Conservation (phyloP, 2,329 filamentous ascomycete genomes). For the Nigrograna mackinnonii region DNA sequence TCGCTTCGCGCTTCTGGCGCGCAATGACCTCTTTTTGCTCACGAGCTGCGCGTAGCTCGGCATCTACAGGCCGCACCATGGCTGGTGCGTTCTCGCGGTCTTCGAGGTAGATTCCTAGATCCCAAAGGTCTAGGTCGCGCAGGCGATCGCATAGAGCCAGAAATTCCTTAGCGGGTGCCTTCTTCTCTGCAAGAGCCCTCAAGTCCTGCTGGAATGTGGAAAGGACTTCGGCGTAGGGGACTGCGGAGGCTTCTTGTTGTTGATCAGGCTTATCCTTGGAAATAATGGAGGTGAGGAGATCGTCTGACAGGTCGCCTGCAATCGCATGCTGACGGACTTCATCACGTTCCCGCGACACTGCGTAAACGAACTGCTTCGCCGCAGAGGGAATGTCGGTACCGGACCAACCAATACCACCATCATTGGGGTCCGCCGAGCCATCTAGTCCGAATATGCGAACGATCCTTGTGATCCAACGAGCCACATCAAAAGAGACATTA, state of each 20-base stretch:
- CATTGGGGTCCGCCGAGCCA: slow-evolving; percentile 50
- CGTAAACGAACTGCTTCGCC: slow-evolving; percentile 64
- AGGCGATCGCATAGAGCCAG: slow-evolving; percentile 72
- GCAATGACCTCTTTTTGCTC: slow-evolving; percentile 57
- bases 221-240: slow-evolving; percentile 54
- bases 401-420: slow-evolving; percentile 63
- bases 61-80: slow-evolving; percentile 70
- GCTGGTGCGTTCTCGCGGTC: slow-evolving; percentile 75
- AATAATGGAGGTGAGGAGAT: slow-evolving; percentile 42
- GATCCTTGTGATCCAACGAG: slow-evolving; percentile 80
- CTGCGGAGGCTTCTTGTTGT: slow-evolving; percentile 30
- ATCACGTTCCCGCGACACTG: slow-evolving; percentile 61
- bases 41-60: slow-evolving; percentile 56
- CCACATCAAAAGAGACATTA: slow-evolving; percentile 58
- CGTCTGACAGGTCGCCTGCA: slow-evolving; percentile 40
- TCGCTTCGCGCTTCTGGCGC: slow-evolving; percentile 47
- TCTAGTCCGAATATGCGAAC: slow-evolving; percentile 85
- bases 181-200: slow-evolving; percentile 53
- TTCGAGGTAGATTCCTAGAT: slow-evolving; percentile 85
- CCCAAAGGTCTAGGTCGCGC: slow-evolving; percentile 79
- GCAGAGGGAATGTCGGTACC: slow-evolving; percentile 65
- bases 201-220: slow-evolving; percentile 64
- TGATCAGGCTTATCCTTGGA: slow-evolving; percentile 30
- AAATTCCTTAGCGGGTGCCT: slow-evolving; percentile 68
- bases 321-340: slow-evolving; percentile 60